phyloP scores from a whole-genome alignment of 768 basidiomycete species.

The Leucosporidium scottii region DNA sequence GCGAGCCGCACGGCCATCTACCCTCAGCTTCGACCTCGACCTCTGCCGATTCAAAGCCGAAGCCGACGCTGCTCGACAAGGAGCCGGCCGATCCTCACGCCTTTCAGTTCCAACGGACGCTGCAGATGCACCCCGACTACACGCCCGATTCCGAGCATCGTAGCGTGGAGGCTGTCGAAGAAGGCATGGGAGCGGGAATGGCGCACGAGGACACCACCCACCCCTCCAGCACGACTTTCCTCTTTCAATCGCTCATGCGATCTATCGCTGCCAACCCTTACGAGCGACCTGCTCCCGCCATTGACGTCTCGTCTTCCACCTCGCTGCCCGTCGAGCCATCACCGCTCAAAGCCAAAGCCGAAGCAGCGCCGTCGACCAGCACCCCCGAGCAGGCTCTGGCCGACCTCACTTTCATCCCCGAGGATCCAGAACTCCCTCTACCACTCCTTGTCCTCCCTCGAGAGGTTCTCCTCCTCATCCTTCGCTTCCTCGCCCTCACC shows the following conservation, averaged over 20 bases:
- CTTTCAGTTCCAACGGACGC: conserved; percentile 30
- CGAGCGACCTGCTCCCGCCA: conserved; percentile 13
- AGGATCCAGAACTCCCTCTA: conserved; percentile 18
- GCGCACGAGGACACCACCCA: conserved; percentile 24
- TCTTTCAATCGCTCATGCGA: conserved; percentile 19
- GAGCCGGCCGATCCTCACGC: conserved; percentile 8
- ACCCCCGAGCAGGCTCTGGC: conserved; percentile 15
- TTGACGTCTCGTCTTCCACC: background rate
- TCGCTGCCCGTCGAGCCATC: background rate
- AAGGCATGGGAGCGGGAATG: conserved; percentile 6
- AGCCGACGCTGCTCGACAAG: background rate
- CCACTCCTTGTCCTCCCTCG: conserved; percentile 26
- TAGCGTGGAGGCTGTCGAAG: conserved; percentile 1
- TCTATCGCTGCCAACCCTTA: conserved; percentile 32
- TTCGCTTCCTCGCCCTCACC: conserved; percentile 22
- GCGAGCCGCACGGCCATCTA: background rate
- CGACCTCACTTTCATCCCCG: conserved; percentile 23
- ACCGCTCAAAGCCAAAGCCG: background rate
- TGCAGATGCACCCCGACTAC: conserved; percentile 35
- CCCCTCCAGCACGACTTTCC: conserved; percentile 20
- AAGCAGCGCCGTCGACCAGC: background rate
- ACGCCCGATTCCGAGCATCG: conserved; percentile 25
- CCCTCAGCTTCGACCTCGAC: background rate
- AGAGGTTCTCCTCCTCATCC: conserved; percentile 34
- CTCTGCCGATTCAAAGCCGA: no score